These are phyloP conservation scores for Cryptococcus floricola DNA, from an alignment of 1,284 basidiomycete genomes.

Conservation along the genomic window DNA sequence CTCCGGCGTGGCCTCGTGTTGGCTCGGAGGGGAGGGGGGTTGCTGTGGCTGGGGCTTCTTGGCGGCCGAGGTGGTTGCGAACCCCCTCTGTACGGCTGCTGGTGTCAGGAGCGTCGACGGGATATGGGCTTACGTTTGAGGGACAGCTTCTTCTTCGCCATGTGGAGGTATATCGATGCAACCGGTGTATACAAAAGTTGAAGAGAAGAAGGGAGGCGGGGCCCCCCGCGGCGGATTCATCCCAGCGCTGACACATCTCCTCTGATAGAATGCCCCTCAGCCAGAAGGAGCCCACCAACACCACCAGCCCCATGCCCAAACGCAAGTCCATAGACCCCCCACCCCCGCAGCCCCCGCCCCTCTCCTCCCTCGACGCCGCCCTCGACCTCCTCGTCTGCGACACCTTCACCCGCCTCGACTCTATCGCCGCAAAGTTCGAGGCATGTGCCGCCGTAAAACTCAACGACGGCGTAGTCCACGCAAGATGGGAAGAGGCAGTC, in stretches of 20 bases:
- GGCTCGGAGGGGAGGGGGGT: neutral
- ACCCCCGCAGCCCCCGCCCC: slow-evolving; percentile 22
- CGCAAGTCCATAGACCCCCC: slow-evolving; percentile 15
- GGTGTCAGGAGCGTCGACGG: neutral
- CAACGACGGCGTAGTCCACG: slow-evolving; percentile 33
- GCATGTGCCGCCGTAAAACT: slow-evolving; percentile 35
- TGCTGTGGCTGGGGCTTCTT: slow-evolving; percentile 54
- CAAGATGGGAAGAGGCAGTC: slow-evolving; percentile 43
- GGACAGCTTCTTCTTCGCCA: slow-evolving; percentile 83
- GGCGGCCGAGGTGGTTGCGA: slow-evolving; percentile 76
- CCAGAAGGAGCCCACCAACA: no score
- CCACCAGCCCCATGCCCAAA: slow-evolving; percentile 16
- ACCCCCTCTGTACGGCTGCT: slow-evolving; percentile 55
- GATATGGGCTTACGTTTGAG: slow-evolving; percentile 64
- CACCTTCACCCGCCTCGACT: slow-evolving; percentile 35
- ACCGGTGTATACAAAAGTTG: no score
- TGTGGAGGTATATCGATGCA: slow-evolving; percentile 28
- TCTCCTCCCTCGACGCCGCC: slow-evolving; percentile 41
- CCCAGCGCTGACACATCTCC: neutral
- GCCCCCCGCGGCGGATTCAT: neutral
- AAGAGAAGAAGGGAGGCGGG: neutral
- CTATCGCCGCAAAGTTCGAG: slow-evolving; percentile 37
- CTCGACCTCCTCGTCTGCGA: slow-evolving; percentile 43
- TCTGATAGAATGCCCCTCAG: no score
- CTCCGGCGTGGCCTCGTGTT: neutral